Evolutionary conservation across 345 rosid genomes (phyloP), one percentile per base, ranked within the genome.

Genomic region (Noccaea caerulescens): DNA sequence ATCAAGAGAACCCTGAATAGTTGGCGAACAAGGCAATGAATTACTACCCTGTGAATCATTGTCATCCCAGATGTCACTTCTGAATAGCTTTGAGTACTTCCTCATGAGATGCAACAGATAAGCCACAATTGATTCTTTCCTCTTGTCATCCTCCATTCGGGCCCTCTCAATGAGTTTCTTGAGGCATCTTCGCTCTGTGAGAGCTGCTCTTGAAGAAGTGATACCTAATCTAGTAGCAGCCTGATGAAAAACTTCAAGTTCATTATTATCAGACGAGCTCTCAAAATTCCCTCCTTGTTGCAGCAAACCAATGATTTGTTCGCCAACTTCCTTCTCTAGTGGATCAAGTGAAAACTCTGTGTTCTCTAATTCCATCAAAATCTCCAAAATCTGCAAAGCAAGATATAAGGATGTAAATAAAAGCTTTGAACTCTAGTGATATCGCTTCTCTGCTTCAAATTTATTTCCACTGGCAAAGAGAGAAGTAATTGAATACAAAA

Each of bases 161-260:
- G 99, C 96, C 81, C 91, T 86, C 27, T 94, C 99, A 56, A 91
- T 79, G 49, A 94, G 95, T 81, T 94, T 91, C 80, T 88, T 94
- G 66, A 94, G 88, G 66, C 90, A 86, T 76, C 99, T 88, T 88
- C 98, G 80, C 80, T 94, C 99, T 2, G 89, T 76, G 20, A 94
- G 88, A 75, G 99, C 93, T 62, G 92, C 88, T 80, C 93, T 84
- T 10, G 96, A 85, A 73, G 99, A 94, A 72, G 83, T 86, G 74
- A 94, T 89, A 65, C 98, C 96, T 57, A 91, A 86, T 73, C 75
- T 84, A 5, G 81, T 81, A 73, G 93, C 98, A 60, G 96, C 93
- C 69, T 82, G 93, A 72, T 88, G 96, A 84, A 94, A 94, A 37
- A 88, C 80, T 68, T 94, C 98, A 3, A 94, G 90, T 67, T 91